Percentiles rank a stretch among this genome's conserved stretches.
These are phyloP conservation scores for Russula dissimulans DNA, from an alignment of 768 basidiomycete species.

Conservation along the genomic window DNA sequence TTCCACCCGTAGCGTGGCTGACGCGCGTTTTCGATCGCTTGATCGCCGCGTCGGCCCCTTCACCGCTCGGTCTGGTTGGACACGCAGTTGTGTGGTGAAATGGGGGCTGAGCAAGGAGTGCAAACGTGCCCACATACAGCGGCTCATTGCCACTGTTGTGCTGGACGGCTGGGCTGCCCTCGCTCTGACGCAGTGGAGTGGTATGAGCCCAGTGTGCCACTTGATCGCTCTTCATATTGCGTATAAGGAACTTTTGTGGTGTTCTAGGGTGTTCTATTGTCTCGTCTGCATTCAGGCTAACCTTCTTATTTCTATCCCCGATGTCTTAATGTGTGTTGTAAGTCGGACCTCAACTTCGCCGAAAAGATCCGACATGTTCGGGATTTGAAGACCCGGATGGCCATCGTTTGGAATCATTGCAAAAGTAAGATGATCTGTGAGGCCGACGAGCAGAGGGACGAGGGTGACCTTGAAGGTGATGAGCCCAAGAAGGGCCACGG, in stretches of 20 bases:
- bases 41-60: conserved; percentile 74
- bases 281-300: conserved; percentile 44
- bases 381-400: conserved; percentile 82
- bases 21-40: conserved; percentile 91
- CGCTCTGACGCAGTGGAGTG: conserved; percentile 65
- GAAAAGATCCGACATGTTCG: conserved; percentile 82
- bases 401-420: conserved; percentile 76
- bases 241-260: conserved; percentile 19
- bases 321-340: conserved; percentile 28
- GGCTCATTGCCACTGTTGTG: conserved; percentile 31
- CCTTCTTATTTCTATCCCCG: conserved; percentile 37
- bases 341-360: conserved; percentile 79
- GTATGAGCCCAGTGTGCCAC: conserved; percentile 50
- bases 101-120: conserved; percentile 97
- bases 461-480: conserved; percentile 57
- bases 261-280: conserved; percentile 21
- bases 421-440: conserved; percentile 86
- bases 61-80: conserved; percentile 72
- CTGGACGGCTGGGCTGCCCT: conserved; percentile 41
- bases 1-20: conserved; percentile 65
- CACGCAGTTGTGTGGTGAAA: conserved; percentile 89
- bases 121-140: conserved; percentile 33
- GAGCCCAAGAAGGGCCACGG: conserved; percentile 88
- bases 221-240: conserved; percentile 44
- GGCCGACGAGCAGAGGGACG: conserved; percentile 81